Evolutionary conservation across 2,329 filamentous ascomycete species (phyloP).

Genomic region (Sporothrix euskadiensis): DNA sequence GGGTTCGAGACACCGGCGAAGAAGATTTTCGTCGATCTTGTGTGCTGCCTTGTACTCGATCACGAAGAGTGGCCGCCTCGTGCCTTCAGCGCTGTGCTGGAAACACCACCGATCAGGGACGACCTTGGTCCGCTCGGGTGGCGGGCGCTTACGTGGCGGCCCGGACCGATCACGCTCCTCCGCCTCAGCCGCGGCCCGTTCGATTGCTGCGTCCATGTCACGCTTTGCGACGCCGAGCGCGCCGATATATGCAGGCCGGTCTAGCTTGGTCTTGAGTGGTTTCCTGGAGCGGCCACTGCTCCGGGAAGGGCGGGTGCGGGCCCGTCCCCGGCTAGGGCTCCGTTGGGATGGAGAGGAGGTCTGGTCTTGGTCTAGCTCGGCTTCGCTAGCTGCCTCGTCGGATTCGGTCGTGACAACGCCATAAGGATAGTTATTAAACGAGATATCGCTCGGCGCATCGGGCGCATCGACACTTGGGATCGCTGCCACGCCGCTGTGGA

Average conservation of each 20-base stretch:
- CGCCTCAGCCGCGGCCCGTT: background rate
- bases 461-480: background rate
- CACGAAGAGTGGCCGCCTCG: slow-evolving; percentile 33
- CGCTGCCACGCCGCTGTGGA: slow-evolving; percentile 19
- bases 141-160: background rate
- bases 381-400: slow-evolving; percentile 10
- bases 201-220: slow-evolving; percentile 20
- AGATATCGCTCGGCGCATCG: background rate
- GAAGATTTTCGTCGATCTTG: slow-evolving; percentile 18
- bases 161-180: slow-evolving; percentile 18
- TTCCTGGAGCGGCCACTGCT: background rate
- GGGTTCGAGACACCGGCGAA: slow-evolving; percentile 3
- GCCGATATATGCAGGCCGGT: slow-evolving; percentile 20
- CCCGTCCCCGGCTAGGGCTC: slow-evolving; percentile 3
- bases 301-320: background rate
- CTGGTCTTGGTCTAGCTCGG: background rate
- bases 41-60: slow-evolving; percentile 28
- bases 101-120: slow-evolving; percentile 27
- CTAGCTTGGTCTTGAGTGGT: background rate
- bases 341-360: no score
- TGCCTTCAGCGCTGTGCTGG: slow-evolving; percentile 16
- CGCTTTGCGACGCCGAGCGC: slow-evolving; percentile 21
- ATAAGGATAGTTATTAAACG: slow-evolving; percentile 23
- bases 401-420: slow-evolving; percentile 23
- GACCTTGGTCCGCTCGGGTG: slow-evolving; percentile 18